These are phyloP conservation scores for Phyllosticta citrichinensis DNA, from an alignment of 2,329 filamentous ascomycete species.

Conservation along the genomic window DNA sequence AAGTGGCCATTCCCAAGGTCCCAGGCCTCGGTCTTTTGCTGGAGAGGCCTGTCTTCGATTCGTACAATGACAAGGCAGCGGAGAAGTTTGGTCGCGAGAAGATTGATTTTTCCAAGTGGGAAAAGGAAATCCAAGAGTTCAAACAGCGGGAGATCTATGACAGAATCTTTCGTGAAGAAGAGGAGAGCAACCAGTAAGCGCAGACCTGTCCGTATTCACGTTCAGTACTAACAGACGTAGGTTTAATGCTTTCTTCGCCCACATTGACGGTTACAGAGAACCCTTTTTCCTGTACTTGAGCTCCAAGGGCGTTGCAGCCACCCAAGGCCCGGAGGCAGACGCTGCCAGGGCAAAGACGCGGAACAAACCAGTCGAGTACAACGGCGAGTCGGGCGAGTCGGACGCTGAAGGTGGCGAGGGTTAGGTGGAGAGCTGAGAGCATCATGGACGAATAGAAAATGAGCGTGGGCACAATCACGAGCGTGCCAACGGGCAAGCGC, in stretches of 20 bases:
- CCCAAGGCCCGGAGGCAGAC: slow-evolving; percentile 15
- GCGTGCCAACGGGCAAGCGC: neutral
- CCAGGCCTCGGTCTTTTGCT: slow-evolving; percentile 80
- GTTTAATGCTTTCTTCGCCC: slow-evolving; percentile 40
- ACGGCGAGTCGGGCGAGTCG: slow-evolving; percentile 1
- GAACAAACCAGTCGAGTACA: slow-evolving; percentile 1
- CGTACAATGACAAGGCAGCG: slow-evolving; percentile 67
- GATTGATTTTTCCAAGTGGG: slow-evolving; percentile 70
- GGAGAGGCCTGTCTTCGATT: slow-evolving; percentile 84
- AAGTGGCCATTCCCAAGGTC: slow-evolving; percentile 86
- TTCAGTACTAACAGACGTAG: slow-evolving; percentile 18
- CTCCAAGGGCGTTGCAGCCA: slow-evolving; percentile 37
- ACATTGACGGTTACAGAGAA: slow-evolving; percentile 42
- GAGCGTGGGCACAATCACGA: neutral
- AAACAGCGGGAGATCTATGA: slow-evolving; percentile 89
- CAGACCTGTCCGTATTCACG: neutral
- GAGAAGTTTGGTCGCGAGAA: slow-evolving; percentile 53
- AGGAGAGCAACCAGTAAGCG: slow-evolving; percentile 77
- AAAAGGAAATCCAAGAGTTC: slow-evolving; percentile 73
- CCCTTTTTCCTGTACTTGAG: slow-evolving; percentile 40
- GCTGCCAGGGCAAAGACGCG: slow-evolving; percentile 1
- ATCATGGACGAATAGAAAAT: neutral
- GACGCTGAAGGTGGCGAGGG: slow-evolving; percentile 7
- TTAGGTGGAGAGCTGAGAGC: neutral
- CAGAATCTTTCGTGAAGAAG: slow-evolving; percentile 82